Percentiles rank a stretch among this genome's conserved stretches.
These are phyloP conservation scores for Osmanthus fragrans DNA, from an alignment of 257 asterid species.

Conservation along the genomic window DNA sequence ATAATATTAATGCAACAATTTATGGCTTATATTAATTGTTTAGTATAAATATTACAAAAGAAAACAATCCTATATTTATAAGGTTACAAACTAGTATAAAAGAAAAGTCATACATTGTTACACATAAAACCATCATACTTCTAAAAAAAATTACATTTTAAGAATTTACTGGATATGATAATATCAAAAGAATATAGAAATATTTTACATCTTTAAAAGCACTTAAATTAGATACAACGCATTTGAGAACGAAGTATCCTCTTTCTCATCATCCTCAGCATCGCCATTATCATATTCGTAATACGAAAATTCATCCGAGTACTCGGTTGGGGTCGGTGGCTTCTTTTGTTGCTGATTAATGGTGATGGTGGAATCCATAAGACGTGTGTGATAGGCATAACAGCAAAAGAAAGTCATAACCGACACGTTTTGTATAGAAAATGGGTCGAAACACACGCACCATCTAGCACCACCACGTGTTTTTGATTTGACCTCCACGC, in stretches of 20 bases:
- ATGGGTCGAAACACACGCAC: conserved; percentile 95
- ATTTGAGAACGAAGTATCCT: conserved; percentile 44
- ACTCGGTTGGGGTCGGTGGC: conserved; percentile 29
- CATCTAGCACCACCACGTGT: conserved; percentile 81
- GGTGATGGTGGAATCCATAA: conserved; percentile 69
- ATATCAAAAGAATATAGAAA: too few relatives aligned
- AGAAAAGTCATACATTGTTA: too few relatives aligned
- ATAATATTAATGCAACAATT: too few relatives aligned
- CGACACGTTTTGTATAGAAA: conserved; percentile 65
- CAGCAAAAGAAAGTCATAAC: conserved; percentile 85
- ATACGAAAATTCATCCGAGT: conserved; percentile 44
- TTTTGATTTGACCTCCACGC: conserved; percentile 74
- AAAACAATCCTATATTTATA: too few relatives aligned
- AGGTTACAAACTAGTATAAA: too few relatives aligned
- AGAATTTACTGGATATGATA: too few relatives aligned
- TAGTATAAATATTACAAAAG: too few relatives aligned
- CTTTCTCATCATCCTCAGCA: conserved; percentile 45
- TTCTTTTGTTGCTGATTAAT: conserved; percentile 47
- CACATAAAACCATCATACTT: too few relatives aligned
- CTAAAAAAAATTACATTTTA: too few relatives aligned
- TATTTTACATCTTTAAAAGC: too few relatives aligned
- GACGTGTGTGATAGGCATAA: conserved; percentile 90
- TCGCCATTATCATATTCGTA: conserved; percentile 47
- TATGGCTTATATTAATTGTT: too few relatives aligned
- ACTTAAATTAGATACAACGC: conserved; percentile 55